A percentile compares a stretch with the other conserved stretches of the same genome.
These are phyloP conservation scores for Trichocladium antarcticum DNA, from an alignment of 495 filamentous ascomycete species.

Conservation along the genomic window DNA sequence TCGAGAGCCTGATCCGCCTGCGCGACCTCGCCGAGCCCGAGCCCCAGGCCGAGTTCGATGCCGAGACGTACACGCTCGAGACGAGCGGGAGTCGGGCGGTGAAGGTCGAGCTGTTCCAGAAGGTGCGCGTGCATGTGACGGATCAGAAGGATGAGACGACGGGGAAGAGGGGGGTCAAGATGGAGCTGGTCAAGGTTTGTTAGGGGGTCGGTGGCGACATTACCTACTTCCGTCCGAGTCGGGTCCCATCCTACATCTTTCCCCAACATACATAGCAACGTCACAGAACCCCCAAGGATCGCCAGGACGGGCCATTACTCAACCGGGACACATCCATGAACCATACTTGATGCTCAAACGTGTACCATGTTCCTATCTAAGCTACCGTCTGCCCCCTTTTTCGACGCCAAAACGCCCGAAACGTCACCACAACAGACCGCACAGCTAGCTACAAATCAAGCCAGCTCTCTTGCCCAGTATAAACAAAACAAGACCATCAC, in stretches of 20 bases:
- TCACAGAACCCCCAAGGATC: no score
- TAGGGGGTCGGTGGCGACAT: background rate
- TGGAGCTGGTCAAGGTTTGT: slow-evolving; percentile 46
- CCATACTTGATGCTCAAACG: no score
- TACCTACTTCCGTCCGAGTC: background rate
- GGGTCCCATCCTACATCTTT: background rate
- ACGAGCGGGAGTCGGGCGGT: slow-evolving; percentile 44
- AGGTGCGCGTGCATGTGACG: slow-evolving; percentile 74
- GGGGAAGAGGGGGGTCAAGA: slow-evolving; percentile 79
- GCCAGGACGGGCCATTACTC: no score
- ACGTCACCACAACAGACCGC: background rate
- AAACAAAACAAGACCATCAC: background rate
- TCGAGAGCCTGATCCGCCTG: slow-evolving; percentile 80
- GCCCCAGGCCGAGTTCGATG: slow-evolving; percentile 68
- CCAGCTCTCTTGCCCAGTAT: background rate
- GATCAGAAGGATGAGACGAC: slow-evolving; percentile 88
- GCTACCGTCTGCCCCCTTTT: background rate
- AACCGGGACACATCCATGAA: no score
- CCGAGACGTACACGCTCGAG: slow-evolving; percentile 65
- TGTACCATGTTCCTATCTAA: background rate
- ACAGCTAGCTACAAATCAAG: background rate
- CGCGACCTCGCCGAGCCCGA: slow-evolving; percentile 69
- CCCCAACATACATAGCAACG: no score
- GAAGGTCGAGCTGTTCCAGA: slow-evolving; percentile 74
- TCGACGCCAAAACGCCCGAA: slow-evolving; percentile 16